Base-by-base conservation (phyloP, 495 filamentous ascomycete genomes). In the Aspergillus avenaceus region DNA sequence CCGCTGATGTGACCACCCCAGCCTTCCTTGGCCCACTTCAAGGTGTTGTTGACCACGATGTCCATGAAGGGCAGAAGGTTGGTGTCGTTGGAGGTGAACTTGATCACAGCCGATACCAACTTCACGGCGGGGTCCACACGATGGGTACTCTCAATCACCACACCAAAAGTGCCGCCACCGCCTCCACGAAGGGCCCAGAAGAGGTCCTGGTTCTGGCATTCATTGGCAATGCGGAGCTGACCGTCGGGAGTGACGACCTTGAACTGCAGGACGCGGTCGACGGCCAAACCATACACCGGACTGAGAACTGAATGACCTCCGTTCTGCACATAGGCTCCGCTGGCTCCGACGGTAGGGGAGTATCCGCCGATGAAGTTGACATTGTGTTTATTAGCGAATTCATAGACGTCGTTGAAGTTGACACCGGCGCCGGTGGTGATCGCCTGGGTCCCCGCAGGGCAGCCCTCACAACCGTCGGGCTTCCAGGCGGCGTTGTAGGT, bases 121-220 rank as follows among this genome's bases (percentile, higher is more conserved):
- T 56, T 58, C 43, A 67, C 54, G 19, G 47, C 44, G 25, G 56
- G 53, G 37, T 61, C 49, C 22, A 74, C 73, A 18, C 63, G 64
- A 47, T 71, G 57, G 1, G 71, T 74, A 32, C 58, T 61, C 36
- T 66, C 66, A 5, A 78, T 60, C 18, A 78, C 70, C 13, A 80
- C 63, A 13, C 74, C 77, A 50, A 76, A 80, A 22, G 72, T 77
- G n/a, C 75, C 72, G 11, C 77, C 77, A 11, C 78, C 79, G 4
- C 78, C 78, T 16, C 78, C 78, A 23, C 78, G 65, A 24, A 80
- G 61, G 4, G 76, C 78, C 64, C 72, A 78, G 40, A 60, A 80
- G 11, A 79, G 66, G 46, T 78, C 72, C 13, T 50, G 37, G 42
- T 78, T 66, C 27, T 67, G 57, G n/a, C 49, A 53, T 14, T 59